Percentiles rank a stretch among this genome's conserved stretches.
Evolutionary conservation across 2,329 filamentous ascomycete species (phyloP).

Genomic region (Lachnellula suecica): DNA sequence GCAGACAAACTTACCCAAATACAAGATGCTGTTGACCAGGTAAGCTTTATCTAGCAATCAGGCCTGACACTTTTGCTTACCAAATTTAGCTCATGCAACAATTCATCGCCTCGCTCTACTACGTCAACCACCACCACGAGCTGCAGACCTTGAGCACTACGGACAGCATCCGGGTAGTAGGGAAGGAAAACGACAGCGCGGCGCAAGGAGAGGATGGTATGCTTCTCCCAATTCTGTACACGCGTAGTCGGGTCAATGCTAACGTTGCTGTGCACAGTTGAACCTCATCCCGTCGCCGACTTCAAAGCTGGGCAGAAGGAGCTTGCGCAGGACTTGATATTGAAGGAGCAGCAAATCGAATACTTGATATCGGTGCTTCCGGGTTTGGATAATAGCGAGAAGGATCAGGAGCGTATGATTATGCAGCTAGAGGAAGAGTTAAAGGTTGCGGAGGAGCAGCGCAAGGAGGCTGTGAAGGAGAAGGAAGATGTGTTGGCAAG

Average conservation of each 20-base stretch:
- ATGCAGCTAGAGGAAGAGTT: constrained; percentile 65
- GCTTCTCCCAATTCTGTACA: not conserved
- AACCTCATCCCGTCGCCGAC: constrained; percentile 60
- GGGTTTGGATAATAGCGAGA: constrained; percentile 75
- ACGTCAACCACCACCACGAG: constrained; percentile 67
- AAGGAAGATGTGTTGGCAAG: constrained; percentile 59
- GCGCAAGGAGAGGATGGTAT: constrained; percentile 22
- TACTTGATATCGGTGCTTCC: constrained; percentile 72
- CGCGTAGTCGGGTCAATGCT: constrained; percentile 14
- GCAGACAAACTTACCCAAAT: constrained; percentile 78
- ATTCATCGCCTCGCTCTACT: constrained; percentile 66
- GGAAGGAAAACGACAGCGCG: constrained; percentile 40
- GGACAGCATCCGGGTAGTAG: constrained; percentile 59
- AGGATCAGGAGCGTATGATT: constrained; percentile 70
- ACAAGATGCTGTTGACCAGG: constrained; percentile 82
- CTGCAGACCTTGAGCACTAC: constrained; percentile 56
- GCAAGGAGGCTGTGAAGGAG: constrained; percentile 63
- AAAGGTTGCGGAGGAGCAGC: constrained; percentile 59
- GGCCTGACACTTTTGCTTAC: constrained; percentile 5
- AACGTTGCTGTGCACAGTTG: constrained; percentile 41
- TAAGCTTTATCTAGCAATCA: constrained; percentile 35
- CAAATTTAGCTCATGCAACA: constrained; percentile 60
- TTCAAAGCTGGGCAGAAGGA: constrained; percentile 70
- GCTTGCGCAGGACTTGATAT: constrained; percentile 71
- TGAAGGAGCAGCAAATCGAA: constrained; percentile 84